Evolutionary conservation across 495 filamentous ascomycete genomes (phyloP).

Genomic region (Penicillium samsonianum): DNA sequence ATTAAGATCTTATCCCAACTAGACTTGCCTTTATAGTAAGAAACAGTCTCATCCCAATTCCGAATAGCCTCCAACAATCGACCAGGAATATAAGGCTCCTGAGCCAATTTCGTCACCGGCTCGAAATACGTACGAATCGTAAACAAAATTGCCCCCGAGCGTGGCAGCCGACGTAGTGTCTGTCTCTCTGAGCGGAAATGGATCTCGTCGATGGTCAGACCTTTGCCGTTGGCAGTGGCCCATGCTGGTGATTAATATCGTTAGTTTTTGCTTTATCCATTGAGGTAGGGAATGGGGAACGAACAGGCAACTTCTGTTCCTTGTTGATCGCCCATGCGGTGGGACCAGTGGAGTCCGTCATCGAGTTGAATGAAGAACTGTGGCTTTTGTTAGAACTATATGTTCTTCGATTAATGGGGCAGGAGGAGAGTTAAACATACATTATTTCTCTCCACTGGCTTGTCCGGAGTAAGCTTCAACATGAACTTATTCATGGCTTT

Average conservation of each 20-base stretch:
- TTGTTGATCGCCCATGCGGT: conserved; percentile 67
- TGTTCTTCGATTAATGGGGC: background rate
- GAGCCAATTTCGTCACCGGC: conserved; percentile 56
- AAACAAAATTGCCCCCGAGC: conserved; percentile 66
- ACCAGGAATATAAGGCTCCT: conserved; percentile 64
- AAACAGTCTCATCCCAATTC: conserved; percentile 76
- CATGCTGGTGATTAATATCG: conserved; percentile 5
- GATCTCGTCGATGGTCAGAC: conserved; percentile 21
- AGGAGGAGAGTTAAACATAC: background rate
- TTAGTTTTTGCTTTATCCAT: background rate
- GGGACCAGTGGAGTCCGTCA: conserved; percentile 63
- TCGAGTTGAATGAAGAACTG: conserved; percentile 68
- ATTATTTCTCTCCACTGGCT: conserved; percentile 56
- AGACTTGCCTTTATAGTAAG: conserved; percentile 71
- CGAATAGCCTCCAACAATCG: conserved; percentile 64
- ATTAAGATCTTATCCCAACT: conserved; percentile 66
- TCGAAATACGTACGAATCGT: conserved; percentile 69
- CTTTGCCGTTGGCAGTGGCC: conserved; percentile 20
- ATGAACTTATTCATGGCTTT: conserved; percentile 73
- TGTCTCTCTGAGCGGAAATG: conserved; percentile 71
- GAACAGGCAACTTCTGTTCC: conserved; percentile 60
- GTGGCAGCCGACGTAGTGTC: conserved; percentile 64
- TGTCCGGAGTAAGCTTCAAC: conserved; percentile 54
- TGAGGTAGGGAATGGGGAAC: conserved; percentile 1
- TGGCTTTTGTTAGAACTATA: background rate